phyloP scores from a whole-genome alignment of 768 basidiomycete species.

The Suillus plorans region DNA sequence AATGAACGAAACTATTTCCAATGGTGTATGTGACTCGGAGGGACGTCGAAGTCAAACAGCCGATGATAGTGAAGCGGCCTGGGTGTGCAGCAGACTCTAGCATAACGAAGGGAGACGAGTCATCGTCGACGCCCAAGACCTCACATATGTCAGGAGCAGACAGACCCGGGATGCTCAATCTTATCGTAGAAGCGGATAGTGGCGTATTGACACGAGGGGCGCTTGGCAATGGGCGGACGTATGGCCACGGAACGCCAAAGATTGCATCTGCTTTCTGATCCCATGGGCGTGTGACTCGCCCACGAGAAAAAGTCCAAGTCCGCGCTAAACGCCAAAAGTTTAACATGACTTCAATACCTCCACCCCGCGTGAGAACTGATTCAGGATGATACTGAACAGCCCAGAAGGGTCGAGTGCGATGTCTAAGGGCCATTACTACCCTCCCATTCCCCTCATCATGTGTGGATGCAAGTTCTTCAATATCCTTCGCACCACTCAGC shows the following conservation, averaged over 20 bases:
- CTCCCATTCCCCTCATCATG: slow-evolving; percentile 65
- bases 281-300: slow-evolving; percentile 44
- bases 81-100: slow-evolving; percentile 78
- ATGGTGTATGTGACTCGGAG: slow-evolving; percentile 59
- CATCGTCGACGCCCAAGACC: slow-evolving; percentile 56
- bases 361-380: slow-evolving; percentile 69
- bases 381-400: slow-evolving; percentile 91
- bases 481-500: slow-evolving; percentile 41
- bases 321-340: slow-evolving; percentile 77
- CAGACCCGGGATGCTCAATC: slow-evolving; percentile 44
- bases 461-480: slow-evolving; percentile 66
- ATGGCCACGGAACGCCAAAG: slow-evolving; percentile 63
- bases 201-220: slow-evolving; percentile 13
- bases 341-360: slow-evolving; percentile 62
- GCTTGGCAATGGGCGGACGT: slow-evolving; percentile 28
- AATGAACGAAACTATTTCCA: slow-evolving; percentile 46
- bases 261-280: slow-evolving; percentile 30
- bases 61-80: slow-evolving; percentile 73
- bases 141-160: slow-evolving; percentile 55
- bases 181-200: slow-evolving; percentile 29
- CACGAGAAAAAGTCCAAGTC: slow-evolving; percentile 47
- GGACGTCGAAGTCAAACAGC: slow-evolving; percentile 52
- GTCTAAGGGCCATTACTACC: slow-evolving; percentile 75
- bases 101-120: slow-evolving; percentile 61
- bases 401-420: slow-evolving; percentile 71